These are phyloP conservation scores for Zygoascus biomembranicola DNA, from an alignment of 805 yeast species.

Conservation along the genomic window DNA sequence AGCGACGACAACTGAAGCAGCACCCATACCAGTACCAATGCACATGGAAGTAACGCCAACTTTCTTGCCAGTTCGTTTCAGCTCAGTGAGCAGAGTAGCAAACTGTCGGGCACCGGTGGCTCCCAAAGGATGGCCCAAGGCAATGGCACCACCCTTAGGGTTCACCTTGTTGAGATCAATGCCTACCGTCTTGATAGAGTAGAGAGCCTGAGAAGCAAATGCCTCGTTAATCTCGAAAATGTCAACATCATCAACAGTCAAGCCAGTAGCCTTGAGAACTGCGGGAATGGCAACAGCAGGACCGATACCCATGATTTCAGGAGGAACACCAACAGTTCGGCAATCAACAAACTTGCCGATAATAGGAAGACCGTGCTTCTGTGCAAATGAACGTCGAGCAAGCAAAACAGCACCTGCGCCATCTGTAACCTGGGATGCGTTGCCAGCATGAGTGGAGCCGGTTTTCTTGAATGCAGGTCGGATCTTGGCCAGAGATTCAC, in stretches of 20 bases:
- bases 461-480: constrained; percentile 80
- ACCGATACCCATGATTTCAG: constrained; percentile 96
- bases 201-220: constrained; percentile 90
- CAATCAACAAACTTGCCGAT: constrained; percentile 75
- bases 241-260: constrained; percentile 56
- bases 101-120: constrained; percentile 90
- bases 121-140: constrained; percentile 90
- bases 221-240: constrained; percentile 93
- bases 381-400: constrained; percentile 80
- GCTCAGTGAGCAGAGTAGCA: constrained; percentile 78
- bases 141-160: constrained; percentile 95
- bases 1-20: constrained; percentile 76
- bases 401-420: constrained; percentile 90
- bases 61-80: constrained; percentile 56
- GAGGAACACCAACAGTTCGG: constrained; percentile 87
- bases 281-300: constrained; percentile 94
- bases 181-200: constrained; percentile 55
- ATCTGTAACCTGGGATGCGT: constrained; percentile 91
- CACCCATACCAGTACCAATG: constrained; percentile 98
- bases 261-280: constrained; percentile 53
- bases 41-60: constrained; percentile 94
- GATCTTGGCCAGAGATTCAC: constrained; percentile 62
- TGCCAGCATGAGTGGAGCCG: constrained; percentile 92
- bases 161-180: constrained; percentile 68
- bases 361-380: constrained; percentile 59